Base-by-base conservation (phyloP, 306 rosid genomes). In the Rosa multiflora region DNA sequence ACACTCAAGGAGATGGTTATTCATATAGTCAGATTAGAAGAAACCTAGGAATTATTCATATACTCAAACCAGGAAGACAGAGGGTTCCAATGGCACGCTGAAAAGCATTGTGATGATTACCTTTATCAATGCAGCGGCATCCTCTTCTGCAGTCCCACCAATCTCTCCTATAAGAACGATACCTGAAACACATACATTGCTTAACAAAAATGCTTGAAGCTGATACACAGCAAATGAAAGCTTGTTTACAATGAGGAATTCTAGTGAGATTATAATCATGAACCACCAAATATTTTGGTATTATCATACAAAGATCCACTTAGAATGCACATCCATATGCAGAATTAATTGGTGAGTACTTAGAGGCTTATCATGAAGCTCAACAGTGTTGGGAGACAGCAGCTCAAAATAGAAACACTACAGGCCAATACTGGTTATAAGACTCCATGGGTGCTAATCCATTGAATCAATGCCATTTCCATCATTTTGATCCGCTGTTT, bases 71-170 rank as follows among this genome's bases (percentile, higher is more conserved):
- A 72, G n/a, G 74, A 62, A 62, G 12, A 29, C 8, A 26, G 20
- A 12, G 68, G n/a, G 2, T 13, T 40, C 7, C 42, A 29, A 11
- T 44, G 32, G 56, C 56, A 49, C 1, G 10, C 20, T 23, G 21
- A 13, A 55, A n/a, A 12, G 6, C 26, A 7, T 12, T n/a, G 77
- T 10, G 18, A 75, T 59, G 4, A 29, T 46, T 78, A 96, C 99
- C 99, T 91, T 91, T 82, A 96, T 96, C 87, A 96, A 80, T 70
- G 97, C 93, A 81, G 99, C 99, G 76, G 97, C 99, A 91, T 96
- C 99, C 81, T 96, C 99, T 89, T 96, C 97, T 49, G 99, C 99
- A 67, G 98, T 96, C 70, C 99, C 99, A 80, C 99, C 99, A 67
- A 96, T 96, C 87, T 96, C 99, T 86, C 99, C 98, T 42, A 96